phyloP scores from a whole-genome alignment of 2,329 filamentous ascomycete genomes.

The Fragosphaeria purpurea region DNA sequence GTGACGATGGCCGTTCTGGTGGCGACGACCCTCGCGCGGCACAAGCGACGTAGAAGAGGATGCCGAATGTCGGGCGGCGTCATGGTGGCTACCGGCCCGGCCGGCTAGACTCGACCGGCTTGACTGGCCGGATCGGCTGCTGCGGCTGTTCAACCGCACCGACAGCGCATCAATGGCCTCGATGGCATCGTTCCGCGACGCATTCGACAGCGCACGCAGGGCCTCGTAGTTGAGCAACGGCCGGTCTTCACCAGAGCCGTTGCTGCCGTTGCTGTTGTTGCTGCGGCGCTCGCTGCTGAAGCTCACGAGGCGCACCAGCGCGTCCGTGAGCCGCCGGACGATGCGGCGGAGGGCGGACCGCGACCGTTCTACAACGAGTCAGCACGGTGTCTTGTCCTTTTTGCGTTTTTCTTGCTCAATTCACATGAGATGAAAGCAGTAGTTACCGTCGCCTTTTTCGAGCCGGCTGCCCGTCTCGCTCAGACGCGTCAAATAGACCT shows the following conservation, averaged over 20 bases:
- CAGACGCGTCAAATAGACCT: constrained; percentile 31
- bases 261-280: no score
- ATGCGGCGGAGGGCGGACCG: constrained; percentile 30
- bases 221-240: constrained; percentile 34
- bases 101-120: no score
- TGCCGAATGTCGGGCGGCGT: no score
- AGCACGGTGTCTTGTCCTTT: no score
- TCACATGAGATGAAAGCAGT: neutral
- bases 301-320: constrained; percentile 30
- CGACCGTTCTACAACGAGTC: constrained; percentile 22
- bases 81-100: no score
- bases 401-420: no score
- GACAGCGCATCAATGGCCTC: constrained; percentile 39
- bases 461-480: constrained; percentile 31
- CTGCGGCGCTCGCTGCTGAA: constrained; percentile 18
- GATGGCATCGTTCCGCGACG: constrained; percentile 38
- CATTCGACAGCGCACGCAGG: constrained; percentile 35
- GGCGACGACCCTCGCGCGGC: no score
- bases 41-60: no score
- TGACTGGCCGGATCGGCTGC: neutral
- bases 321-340: constrained; percentile 31
- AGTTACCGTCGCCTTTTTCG: constrained; percentile 38
- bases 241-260: no score
- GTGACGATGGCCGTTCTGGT: no score
- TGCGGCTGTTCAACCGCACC: constrained; percentile 16